A percentile compares a stretch with the other conserved stretches of the same genome.
Evolutionary conservation across 2,329 filamentous ascomycete genomes (phyloP).

Genomic region (Zymoseptoria ardabiliae): DNA sequence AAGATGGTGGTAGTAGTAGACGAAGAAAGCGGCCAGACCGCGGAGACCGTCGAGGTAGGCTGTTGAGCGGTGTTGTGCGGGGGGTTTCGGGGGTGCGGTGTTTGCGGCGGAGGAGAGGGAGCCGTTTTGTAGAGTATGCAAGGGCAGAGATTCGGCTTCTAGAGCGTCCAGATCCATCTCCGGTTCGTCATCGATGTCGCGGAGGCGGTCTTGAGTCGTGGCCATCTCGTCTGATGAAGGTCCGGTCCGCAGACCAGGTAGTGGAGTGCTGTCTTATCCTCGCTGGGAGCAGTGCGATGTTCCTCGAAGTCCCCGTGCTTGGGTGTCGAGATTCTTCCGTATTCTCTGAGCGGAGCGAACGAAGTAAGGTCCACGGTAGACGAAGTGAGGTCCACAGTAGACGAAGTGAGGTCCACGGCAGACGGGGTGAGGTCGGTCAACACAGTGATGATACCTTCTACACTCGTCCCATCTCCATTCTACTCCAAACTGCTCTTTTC

Average conservation of each 20-base stretch:
- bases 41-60: constrained; percentile 57
- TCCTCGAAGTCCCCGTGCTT: neutral
- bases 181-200: neutral
- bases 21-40: constrained; percentile 58
- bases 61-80: constrained; percentile 26
- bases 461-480: neutral
- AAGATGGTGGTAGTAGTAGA: constrained; percentile 55
- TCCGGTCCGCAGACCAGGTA: neutral
- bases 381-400: too few relatives aligned
- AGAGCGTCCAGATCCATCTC: neutral
- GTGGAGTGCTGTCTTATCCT: neutral
- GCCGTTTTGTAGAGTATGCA: neutral
- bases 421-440: too few relatives aligned
- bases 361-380: neutral
- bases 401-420: too few relatives aligned
- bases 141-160: neutral
- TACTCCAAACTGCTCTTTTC: too few relatives aligned
- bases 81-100: neutral
- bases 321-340: neutral
- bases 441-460: neutral
- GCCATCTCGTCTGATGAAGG: neutral
- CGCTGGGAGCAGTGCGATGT: neutral
- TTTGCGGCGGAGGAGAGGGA: neutral
- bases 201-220: neutral
- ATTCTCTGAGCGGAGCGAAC: neutral